Base-by-base conservation (phyloP, 2,329 filamentous ascomycete species). In the Arthrobotrys megalospora region DNA sequence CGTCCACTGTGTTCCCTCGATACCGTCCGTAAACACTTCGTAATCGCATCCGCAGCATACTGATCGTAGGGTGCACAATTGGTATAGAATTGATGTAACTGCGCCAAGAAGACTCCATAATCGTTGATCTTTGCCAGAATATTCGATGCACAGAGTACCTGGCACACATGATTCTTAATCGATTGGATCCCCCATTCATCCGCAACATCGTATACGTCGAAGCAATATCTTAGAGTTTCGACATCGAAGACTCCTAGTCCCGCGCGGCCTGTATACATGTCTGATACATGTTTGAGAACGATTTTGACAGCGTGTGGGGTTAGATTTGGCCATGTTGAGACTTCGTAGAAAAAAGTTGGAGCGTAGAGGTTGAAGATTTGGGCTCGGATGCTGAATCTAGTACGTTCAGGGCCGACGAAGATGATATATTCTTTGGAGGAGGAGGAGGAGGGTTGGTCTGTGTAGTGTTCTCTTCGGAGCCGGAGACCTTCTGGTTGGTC, bases 191-290 rank as follows among this genome's bases (percentile, higher is more conserved):
- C 55, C 73, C 73, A 78, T 7, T 19, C 24, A 36, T 67, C 19
- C 2, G 73, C 73, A 24, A 60, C 66, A 10, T 63, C n/a, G 43
- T 50, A 78, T 0, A 71, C 62, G 12, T 78, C 73, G 24, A 36
- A 75, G 34, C 70, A 75, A 16, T 24, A 43, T 28, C 24, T 45
- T 8, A 62, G 36, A 10, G 62, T 41, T 36, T 71, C 43, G 11
- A 52, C 24, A 8, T 66, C 62, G n/a, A 53, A 12, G 1, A 6
- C 2, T 19, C 43, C 21, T n/a, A 16, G 43, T 2, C 43, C 63
- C 12, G 41, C 24, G 11, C 34, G 24, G 2, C 45, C 52, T 1
- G 11, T 19, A 32, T 67, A 24, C 14, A 58, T 36, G 4, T 53
- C 50, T 32, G 32, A 8, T 1, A 71, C 32, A 24, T 63, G 41